Evolutionary conservation across 2,329 filamentous ascomycete species (phyloP).

Genomic region (Aurifilum marmelostoma): DNA sequence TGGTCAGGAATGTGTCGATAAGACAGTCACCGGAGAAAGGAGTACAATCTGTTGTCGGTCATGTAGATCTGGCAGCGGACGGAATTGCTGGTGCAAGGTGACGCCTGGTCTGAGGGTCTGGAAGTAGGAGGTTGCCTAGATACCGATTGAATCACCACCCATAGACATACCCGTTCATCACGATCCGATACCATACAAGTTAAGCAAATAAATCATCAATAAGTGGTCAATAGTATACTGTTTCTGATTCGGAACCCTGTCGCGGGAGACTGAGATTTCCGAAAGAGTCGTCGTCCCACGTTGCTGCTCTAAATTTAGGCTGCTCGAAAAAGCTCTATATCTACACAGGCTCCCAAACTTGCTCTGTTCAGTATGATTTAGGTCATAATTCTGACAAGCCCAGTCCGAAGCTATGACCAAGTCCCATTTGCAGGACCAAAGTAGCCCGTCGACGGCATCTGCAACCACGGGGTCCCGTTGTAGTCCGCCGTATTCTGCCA

Average conservation of each 20-base stretch:
- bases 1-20: slow-evolving; percentile 1
- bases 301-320: background rate
- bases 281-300: background rate
- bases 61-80: slow-evolving; percentile 24
- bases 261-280: background rate
- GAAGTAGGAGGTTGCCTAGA: background rate
- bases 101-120: slow-evolving; percentile 15
- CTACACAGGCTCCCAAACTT: background rate
- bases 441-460: slow-evolving; percentile 39
- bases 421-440: slow-evolving; percentile 40
- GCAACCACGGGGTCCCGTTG: slow-evolving; percentile 37
- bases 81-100: slow-evolving; percentile 24
- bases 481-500: slow-evolving; percentile 42
- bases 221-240: background rate
- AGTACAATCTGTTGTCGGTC: slow-evolving; percentile 14
- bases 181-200: background rate
- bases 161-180: background rate
- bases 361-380: no score
- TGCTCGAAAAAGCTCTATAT: background rate
- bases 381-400: background rate
- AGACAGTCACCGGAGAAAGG: slow-evolving; percentile 1
- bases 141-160: background rate
- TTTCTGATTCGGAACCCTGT: background rate
- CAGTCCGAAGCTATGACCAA: slow-evolving; percentile 32
- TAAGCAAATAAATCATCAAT: background rate